phyloP scores from a whole-genome alignment of 352 stramenopile species.

The Globisporangium okanoganense region DNA sequence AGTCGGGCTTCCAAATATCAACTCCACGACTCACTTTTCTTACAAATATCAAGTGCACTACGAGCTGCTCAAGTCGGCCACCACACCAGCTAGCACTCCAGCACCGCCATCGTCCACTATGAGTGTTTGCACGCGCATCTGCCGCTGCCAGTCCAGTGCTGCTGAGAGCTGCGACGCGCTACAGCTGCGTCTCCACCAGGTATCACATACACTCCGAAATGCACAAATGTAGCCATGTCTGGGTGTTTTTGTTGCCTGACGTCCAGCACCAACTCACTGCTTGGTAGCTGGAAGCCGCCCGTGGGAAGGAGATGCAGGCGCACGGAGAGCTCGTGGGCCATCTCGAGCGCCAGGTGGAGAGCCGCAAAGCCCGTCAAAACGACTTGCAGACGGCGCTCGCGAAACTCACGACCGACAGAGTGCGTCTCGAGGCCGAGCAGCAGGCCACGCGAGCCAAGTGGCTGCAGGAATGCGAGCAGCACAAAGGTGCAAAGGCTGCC shows the following conservation, averaged over 20 bases:
- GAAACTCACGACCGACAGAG: slow-evolving; percentile 40
- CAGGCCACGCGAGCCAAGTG: slow-evolving; percentile 16
- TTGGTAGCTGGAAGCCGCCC: slow-evolving; percentile 35
- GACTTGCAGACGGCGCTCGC: slow-evolving; percentile 38
- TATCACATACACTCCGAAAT: background rate
- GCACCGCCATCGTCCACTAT: background rate
- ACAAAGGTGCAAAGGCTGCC: background rate
- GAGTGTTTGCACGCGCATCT: background rate
- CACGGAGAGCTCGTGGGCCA: slow-evolving; percentile 35
- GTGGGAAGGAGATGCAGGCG: slow-evolving; percentile 41
- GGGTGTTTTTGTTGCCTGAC: background rate
- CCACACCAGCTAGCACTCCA: too few species aligned
- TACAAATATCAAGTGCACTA: too few species aligned
- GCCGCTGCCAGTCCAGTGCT: background rate
- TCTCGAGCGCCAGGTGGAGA: slow-evolving; percentile 32
- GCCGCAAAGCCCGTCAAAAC: slow-evolving; percentile 17
- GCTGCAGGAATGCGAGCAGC: slow-evolving; percentile 7
- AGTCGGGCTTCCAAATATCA: too few species aligned
- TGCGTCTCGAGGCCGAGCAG: slow-evolving; percentile 37
- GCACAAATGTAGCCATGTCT: background rate
- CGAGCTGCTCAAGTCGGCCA: too few species aligned
- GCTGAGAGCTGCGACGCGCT: slow-evolving; percentile 21
- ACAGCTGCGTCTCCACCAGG: slow-evolving; percentile 40
- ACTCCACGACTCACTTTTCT: too few species aligned
- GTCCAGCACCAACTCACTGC: background rate